Evolutionary conservation across 306 rosid genomes (phyloP).

Genomic region (Prunus davidiana): DNA sequence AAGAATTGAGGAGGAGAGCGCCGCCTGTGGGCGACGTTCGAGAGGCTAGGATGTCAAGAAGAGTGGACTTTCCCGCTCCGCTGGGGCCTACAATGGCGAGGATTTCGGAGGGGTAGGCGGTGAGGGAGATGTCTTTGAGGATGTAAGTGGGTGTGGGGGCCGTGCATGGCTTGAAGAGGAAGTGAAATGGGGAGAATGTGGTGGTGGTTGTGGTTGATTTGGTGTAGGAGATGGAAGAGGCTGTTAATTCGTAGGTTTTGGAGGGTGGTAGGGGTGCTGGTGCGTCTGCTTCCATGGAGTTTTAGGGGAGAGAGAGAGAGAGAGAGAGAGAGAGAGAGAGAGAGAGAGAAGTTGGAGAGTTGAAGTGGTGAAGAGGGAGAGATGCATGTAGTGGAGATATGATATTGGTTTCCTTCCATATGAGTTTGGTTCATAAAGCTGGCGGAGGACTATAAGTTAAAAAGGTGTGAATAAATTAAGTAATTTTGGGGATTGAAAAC

Average conservation of each 20-base stretch:
- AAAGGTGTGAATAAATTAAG: background rate
- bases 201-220: conserved; percentile 46
- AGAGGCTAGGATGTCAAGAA: conserved; percentile 81
- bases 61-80: conserved; percentile 94
- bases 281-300: conserved; percentile 48
- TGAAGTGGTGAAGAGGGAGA: conserved; percentile 7
- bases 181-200: conserved; percentile 23
- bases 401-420: background rate
- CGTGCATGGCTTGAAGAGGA: conserved; percentile 53
- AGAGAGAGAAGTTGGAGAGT: conserved; percentile 19
- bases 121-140: conserved; percentile 64
- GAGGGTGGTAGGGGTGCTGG: conserved; percentile 19
- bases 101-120: conserved; percentile 70
- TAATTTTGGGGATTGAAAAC: background rate
- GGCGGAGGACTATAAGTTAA: background rate
- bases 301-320: conserved; percentile 34
- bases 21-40: conserved; percentile 65
- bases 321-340: conserved; percentile 34
- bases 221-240: conserved; percentile 67
- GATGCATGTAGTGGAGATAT: conserved; percentile 1
- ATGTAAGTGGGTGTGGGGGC: conserved; percentile 51
- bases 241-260: conserved; percentile 64
- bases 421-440: conserved; percentile 11
- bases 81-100: conserved; percentile 93
- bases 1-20: conserved; percentile 57